These are phyloP conservation scores for Lathyrus oleraceus DNA, from an alignment of 306 rosid genomes.

Conservation along the genomic window DNA sequence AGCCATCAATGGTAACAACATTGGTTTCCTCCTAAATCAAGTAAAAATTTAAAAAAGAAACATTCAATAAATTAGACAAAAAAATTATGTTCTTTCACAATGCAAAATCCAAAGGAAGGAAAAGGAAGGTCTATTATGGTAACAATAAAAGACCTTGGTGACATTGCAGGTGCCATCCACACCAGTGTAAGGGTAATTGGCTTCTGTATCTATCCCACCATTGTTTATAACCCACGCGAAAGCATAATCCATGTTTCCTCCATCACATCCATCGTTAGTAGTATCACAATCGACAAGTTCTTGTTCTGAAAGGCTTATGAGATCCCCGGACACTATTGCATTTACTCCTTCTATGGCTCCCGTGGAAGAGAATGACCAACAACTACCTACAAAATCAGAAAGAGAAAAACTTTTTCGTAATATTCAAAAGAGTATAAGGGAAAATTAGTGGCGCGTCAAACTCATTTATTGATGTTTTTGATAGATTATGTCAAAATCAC, in stretches of 20 bases:
- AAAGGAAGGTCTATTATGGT: neutral
- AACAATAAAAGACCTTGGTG: conserved; percentile 45
- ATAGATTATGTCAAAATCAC: too few relatives aligned
- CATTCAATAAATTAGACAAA: neutral
- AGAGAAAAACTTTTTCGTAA: neutral
- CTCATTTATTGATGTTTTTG: too few relatives aligned
- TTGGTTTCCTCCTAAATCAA: conserved; percentile 59
- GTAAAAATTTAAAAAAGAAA: neutral
- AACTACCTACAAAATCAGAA: conserved; percentile 59
- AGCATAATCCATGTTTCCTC: conserved; percentile 82
- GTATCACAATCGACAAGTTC: conserved; percentile 74
- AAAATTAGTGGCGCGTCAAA: neutral
- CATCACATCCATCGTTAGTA: conserved; percentile 67
- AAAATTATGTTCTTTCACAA: neutral
- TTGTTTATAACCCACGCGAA: conserved; percentile 76
- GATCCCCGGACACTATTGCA: conserved; percentile 63
- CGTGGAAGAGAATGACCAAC: conserved; percentile 81
- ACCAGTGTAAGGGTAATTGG: conserved; percentile 61
- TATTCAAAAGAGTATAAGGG: neutral
- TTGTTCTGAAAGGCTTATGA: conserved; percentile 74
- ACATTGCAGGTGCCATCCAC: conserved; percentile 55
- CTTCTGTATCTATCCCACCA: conserved; percentile 75
- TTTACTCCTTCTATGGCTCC: conserved; percentile 83
- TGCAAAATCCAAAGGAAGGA: conserved; percentile 4
- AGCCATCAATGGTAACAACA: conserved; percentile 62